Evolutionary conservation across 176 grass and related monocot species (phyloP).

Genomic region (Pontederia crassipes): DNA sequence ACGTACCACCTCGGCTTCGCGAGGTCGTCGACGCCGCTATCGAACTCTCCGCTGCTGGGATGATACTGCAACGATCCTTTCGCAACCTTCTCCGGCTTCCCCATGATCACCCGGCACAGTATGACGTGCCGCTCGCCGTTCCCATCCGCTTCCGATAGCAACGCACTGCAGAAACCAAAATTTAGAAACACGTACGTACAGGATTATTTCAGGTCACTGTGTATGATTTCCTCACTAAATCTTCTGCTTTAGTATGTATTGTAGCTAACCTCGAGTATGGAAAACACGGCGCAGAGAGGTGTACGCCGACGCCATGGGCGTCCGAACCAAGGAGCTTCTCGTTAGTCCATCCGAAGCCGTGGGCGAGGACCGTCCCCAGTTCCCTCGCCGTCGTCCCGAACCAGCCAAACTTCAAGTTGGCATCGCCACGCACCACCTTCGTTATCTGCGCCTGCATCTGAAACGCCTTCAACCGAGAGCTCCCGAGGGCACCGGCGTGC

Average conservation of each 20-base stretch:
- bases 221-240: too few species aligned
- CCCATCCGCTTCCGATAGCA: conserved; percentile 43
- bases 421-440: conserved; percentile 24
- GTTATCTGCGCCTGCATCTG: conserved; percentile 34
- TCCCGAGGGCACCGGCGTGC: conserved; percentile 3
- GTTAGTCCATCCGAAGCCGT: conserved; percentile 38
- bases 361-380: conserved; percentile 24
- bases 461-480: conserved; percentile 30
- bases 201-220: too few species aligned
- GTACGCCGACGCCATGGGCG: conserved; percentile 54
- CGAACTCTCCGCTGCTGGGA: conserved; percentile 48
- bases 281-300: conserved; percentile 62
- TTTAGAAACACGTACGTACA: too few species aligned
- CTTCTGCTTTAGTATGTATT: too few species aligned
- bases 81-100: conserved; percentile 52
- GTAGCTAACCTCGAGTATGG: conserved; percentile 44
- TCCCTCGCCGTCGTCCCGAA: conserved; percentile 35
- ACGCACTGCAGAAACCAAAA: conserved; percentile 28
- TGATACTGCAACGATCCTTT: conserved; percentile 62
- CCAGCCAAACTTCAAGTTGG: conserved; percentile 52
- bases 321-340: conserved; percentile 14
- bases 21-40: conserved; percentile 64
- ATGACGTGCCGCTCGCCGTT: conserved; percentile 60
- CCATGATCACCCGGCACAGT: conserved; percentile 80
- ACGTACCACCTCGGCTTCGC: conserved; percentile 65